These are phyloP conservation scores for Ophiostoma sp. DNA, from an alignment of 2,329 filamentous ascomycete species.

Conservation along the genomic window DNA sequence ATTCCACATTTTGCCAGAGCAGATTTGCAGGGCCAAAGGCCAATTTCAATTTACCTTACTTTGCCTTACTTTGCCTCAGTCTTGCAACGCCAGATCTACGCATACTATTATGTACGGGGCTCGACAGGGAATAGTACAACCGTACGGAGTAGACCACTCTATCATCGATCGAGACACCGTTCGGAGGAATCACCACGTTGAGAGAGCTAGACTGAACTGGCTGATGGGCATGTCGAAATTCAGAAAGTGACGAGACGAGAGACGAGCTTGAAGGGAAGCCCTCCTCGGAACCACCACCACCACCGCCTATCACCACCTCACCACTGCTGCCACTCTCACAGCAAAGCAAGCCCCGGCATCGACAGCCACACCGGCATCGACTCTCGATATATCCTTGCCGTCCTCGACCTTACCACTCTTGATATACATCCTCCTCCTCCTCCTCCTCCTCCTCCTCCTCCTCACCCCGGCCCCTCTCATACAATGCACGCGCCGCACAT, in stretches of 20 bases:
- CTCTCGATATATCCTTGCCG: not conserved
- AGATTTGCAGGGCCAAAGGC: slow-evolving; percentile 3
- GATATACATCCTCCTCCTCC: slow-evolving; percentile 4
- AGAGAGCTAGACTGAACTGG: not conserved
- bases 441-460: not conserved
- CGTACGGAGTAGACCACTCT: not conserved
- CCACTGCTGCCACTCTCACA: not conserved
- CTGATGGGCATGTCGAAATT: slow-evolving; percentile 1
- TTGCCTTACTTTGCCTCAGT: slow-evolving; percentile 6
- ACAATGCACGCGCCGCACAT: slow-evolving; percentile 26
- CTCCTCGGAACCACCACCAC: not conserved
- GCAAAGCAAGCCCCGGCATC: not conserved
- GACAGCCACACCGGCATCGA: slow-evolving; percentile 1
- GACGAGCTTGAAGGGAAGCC: not conserved
- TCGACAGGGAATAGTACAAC: slow-evolving; percentile 8
- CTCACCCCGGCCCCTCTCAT: not conserved
- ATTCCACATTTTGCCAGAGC: slow-evolving; percentile 3
- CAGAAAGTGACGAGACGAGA: slow-evolving; percentile 6
- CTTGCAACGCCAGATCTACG: slow-evolving; percentile 16
- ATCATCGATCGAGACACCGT: not conserved
- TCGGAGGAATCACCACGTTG: not conserved
- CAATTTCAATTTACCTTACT: slow-evolving; percentile 2
- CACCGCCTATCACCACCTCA: not conserved
- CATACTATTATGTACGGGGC: slow-evolving; percentile 10
- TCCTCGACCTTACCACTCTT: not conserved